A percentile compares a stretch with the other conserved stretches of the same genome.
These are phyloP conservation scores for Colletotrichum horii DNA, from an alignment of 2,329 filamentous ascomycete genomes.

Conservation along the genomic window DNA sequence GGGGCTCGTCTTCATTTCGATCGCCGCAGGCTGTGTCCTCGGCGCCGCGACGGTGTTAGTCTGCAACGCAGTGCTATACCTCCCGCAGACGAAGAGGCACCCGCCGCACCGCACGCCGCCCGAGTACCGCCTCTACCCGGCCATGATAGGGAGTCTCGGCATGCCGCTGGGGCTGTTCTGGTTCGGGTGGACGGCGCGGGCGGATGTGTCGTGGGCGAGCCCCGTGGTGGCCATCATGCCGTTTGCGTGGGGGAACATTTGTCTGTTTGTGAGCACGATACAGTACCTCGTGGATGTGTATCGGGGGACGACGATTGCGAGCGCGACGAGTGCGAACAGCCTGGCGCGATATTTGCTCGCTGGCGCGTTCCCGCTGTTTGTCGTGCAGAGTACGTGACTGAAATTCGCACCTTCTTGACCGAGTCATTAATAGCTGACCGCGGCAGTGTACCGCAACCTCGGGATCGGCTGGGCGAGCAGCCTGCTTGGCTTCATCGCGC, in stretches of 20 bases:
- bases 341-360: conserved; percentile 61
- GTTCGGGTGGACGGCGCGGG: conserved; percentile 62
- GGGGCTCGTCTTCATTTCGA: conserved; percentile 49
- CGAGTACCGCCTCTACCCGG: conserved; percentile 64
- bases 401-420: no score
- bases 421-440: background rate
- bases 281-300: conserved; percentile 64
- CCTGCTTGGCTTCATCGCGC: conserved; percentile 50
- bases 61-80: conserved; percentile 49
- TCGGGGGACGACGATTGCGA: conserved; percentile 58
- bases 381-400: conserved; percentile 54
- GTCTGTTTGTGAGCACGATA: conserved; percentile 59
- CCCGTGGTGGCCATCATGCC: conserved; percentile 56
- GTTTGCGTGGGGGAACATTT: conserved; percentile 66
- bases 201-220: conserved; percentile 52
- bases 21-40: conserved; percentile 49
- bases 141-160: conserved; percentile 56
- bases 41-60: conserved; percentile 45
- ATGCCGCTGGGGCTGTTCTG: conserved; percentile 67
- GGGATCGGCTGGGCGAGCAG: conserved; percentile 53
- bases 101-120: conserved; percentile 47
- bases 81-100: conserved; percentile 34
- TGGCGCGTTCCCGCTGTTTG: conserved; percentile 65
- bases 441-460: conserved; percentile 46
- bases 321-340: conserved; percentile 64